A percentile compares a stretch with the other conserved stretches of the same genome.
Conservation (phyloP, 352 stramenopile genomes). For the Aphanomyces cochlioides region DNA sequence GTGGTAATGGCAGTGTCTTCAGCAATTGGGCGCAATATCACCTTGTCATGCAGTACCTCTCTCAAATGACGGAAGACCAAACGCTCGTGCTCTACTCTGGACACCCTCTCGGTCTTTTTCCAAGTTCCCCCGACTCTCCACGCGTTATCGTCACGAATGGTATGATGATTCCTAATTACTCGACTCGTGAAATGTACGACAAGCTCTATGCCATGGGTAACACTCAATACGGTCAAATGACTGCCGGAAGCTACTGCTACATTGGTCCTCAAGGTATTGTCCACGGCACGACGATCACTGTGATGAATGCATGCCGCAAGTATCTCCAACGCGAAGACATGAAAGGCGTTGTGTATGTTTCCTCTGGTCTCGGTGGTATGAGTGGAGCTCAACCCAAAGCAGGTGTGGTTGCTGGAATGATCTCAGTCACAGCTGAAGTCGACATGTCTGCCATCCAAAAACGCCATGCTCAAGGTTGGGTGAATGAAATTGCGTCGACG, state of each 20-base stretch:
- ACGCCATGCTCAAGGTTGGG: conserved; percentile 80
- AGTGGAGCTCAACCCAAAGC: conserved; percentile 82
- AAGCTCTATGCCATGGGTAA: conserved; percentile 85
- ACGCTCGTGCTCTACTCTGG: conserved; percentile 88
- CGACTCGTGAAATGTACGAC: conserved; percentile 78
- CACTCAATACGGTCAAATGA: conserved; percentile 88
- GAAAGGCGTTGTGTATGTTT: conserved; percentile 80
- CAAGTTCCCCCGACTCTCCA: conserved; percentile 61
- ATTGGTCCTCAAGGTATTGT: conserved; percentile 88
- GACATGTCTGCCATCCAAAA: conserved; percentile 76
- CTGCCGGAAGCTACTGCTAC: conserved; percentile 88
- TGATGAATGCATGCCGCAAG: conserved; percentile 87
- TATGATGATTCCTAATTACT: conserved; percentile 90
- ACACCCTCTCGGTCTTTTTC: conserved; percentile 84
- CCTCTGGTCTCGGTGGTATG: conserved; percentile 83
- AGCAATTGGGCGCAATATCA: conserved; percentile 89
- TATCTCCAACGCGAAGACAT: conserved; percentile 71
- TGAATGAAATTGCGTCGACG: conserved; percentile 73
- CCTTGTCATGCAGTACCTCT: conserved; percentile 83
- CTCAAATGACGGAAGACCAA: conserved; percentile 83
- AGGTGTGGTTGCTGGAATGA: conserved; percentile 78
- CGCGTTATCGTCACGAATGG: conserved; percentile 87
- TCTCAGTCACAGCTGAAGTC: conserved; percentile 83
- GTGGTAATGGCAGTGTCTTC: conserved; percentile 86
- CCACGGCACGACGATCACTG: conserved; percentile 87